Base-by-base conservation (phyloP, 192 early-diverging fungal species). In the Diversispora epigaea region DNA sequence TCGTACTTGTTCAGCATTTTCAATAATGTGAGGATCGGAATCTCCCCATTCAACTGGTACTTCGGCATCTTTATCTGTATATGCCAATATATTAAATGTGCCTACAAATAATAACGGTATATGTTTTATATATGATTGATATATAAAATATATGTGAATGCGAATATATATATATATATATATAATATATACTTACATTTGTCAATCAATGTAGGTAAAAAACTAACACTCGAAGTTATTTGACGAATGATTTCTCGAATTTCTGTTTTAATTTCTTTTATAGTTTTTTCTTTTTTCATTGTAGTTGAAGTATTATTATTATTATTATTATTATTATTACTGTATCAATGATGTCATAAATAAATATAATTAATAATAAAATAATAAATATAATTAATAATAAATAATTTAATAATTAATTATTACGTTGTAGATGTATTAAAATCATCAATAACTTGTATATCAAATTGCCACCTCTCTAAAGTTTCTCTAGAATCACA, bases 381-480 rank as follows among this genome's bases (percentile, higher is more conserved):
- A n/a, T n/a, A n/a, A n/a, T n/a, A n/a, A n/a, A n/a, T n/a, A n/a
- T n/a, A n/a, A n/a, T n/a, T n/a, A n/a, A n/a, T n/a, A n/a, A n/a
- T n/a, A n/a, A n/a, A n/a, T n/a, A n/a, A n/a, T n/a, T n/a, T n/a
- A n/a, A n/a, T n/a, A n/a, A n/a, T n/a, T n/a, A n/a, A n/a, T n/a
- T n/a, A n/a, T n/a, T n/a, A n/a, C n/a, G n/a, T n/a, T n/a, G n/a
- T n/a, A n/a, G n/a, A n/a, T 12, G 52, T n/a, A n/a, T 71, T 73
- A 6, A 77, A 47, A 6, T 91, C 83, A 47, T 86, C 81, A 22
- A 88, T 86, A n/a, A 93, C 76, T 39, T 92, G 84, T 46, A 96
- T 86, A 82, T 96, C 93, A 81, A 98, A 98, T 75, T 97, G 92
- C 97, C 95, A 97, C 55, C 95, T 89, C 81, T 97, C 95, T 4